Conservation (phyloP, 83 land plant genomes). For the Picea abies region DNA sequence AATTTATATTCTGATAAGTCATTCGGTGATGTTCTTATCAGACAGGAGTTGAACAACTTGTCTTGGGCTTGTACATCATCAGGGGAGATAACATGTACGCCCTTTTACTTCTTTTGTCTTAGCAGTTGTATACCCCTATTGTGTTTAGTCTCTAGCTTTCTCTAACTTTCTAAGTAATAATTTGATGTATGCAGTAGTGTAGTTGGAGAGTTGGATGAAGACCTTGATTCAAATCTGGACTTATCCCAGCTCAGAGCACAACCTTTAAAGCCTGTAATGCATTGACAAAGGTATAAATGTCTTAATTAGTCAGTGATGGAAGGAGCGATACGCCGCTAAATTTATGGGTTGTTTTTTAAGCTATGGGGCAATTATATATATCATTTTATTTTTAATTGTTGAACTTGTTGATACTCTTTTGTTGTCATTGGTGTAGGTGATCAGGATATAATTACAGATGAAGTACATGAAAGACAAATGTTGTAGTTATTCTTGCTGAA, state of each 20-base stretch:
- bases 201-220: slow-evolving; percentile 96
- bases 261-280: slow-evolving; percentile 93
- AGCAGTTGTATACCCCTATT: not conserved
- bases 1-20: no score
- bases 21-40: slow-evolving; percentile 21
- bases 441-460: no score
- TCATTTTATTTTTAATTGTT: no score
- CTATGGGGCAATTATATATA: no score
- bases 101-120: not conserved
- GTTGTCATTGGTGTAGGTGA: no score
- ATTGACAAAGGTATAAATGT: slow-evolving; percentile 28
- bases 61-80: slow-evolving; percentile 92
- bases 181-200: slow-evolving; percentile 60
- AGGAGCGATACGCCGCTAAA: no score
- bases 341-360: no score
- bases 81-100: slow-evolving; percentile 97
- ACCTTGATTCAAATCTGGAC: slow-evolving; percentile 79
- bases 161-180: not conserved
- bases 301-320: no score
- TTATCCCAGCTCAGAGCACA: slow-evolving; percentile 83
- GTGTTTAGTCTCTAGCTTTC: not conserved
- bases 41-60: slow-evolving; percentile 97
- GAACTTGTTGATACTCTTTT: no score
- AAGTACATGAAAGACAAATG: no score
- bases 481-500: no score